A percentile compares a stretch with the other conserved stretches of the same genome.
Evolutionary conservation across 352 stramenopile genomes (phyloP).

Genomic region (Globisporangium cylindrosporum): DNA sequence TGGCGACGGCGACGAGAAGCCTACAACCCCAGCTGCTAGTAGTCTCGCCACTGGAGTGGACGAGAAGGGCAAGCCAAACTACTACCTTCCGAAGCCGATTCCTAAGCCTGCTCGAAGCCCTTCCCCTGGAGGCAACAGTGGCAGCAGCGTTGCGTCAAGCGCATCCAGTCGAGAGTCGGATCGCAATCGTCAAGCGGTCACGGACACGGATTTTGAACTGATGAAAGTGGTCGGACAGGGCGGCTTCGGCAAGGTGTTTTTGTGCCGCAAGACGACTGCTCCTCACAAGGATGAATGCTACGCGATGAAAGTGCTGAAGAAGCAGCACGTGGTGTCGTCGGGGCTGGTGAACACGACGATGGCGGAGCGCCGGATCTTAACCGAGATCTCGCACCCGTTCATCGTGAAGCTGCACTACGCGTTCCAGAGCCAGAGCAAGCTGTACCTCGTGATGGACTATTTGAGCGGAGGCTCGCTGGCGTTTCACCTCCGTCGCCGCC

Average conservation of each 20-base stretch:
- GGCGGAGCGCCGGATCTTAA: constrained; percentile 91
- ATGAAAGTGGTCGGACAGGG: constrained; percentile 97
- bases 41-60: constrained; percentile 14
- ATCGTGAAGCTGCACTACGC: constrained; percentile 94
- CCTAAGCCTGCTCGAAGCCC: constrained; percentile 35
- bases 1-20: constrained; percentile 51
- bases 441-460: constrained; percentile 94
- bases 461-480: constrained; percentile 88
- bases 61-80: constrained; percentile 60
- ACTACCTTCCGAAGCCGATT: constrained; percentile 79
- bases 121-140: constrained; percentile 17
- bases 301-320: constrained; percentile 98
- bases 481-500: constrained; percentile 84
- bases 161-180: constrained; percentile 19
- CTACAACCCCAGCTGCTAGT: constrained; percentile 9
- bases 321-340: constrained; percentile 89
- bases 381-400: constrained; percentile 91
- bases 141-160: constrained; percentile 6
- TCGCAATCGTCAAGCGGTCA: constrained; percentile 44
- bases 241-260: constrained; percentile 97
- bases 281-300: constrained; percentile 93
- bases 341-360: constrained; percentile 93
- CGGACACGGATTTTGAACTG: constrained; percentile 94
- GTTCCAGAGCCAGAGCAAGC: constrained; percentile 92
- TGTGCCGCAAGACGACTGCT: constrained; percentile 92